Evolutionary conservation across 345 rosid genomes (phyloP).

Genomic region (Ailanthus altissimus): DNA sequence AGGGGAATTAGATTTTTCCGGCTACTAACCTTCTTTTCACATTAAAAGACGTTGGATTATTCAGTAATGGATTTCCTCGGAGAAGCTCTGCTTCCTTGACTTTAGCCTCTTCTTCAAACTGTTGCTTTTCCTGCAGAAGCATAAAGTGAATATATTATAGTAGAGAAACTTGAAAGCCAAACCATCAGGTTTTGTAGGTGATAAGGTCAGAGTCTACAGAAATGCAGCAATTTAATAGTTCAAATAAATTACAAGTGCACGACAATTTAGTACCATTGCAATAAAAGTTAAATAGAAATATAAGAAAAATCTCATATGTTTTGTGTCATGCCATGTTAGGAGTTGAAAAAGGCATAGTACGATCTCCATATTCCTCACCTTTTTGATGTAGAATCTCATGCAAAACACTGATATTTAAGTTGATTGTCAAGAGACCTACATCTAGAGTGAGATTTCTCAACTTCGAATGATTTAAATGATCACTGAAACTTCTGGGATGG

Average conservation of each 20-base stretch:
- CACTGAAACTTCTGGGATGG: no score
- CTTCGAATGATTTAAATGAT: no score
- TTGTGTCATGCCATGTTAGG: not conserved
- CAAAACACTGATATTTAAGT: no score
- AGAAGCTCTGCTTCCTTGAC: conserved; percentile 93
- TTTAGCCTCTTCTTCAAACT: conserved; percentile 80
- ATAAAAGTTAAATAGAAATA: not conserved
- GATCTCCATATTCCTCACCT: not conserved
- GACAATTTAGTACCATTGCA: not conserved
- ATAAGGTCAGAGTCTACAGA: not conserved
- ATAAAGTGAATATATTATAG: not conserved
- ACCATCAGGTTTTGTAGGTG: not conserved
- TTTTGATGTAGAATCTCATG: no score
- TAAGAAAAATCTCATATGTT: not conserved
- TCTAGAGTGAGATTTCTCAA: no score
- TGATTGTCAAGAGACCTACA: no score
- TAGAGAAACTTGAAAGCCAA: not conserved
- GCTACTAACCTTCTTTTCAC: conserved; percentile 77
- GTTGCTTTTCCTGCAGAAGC: conserved; percentile 58
- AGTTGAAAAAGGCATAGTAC: not conserved
- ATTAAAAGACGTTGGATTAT: conserved; percentile 67
- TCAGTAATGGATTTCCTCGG: conserved; percentile 84
- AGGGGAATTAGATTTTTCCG: not conserved
- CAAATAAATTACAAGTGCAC: not conserved
- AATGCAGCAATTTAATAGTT: not conserved